Evolutionary conservation across 129 eudicot species (phyloP), one percentile per base, ranked within the genome.

Genomic region (Artemisia argyi): DNA sequence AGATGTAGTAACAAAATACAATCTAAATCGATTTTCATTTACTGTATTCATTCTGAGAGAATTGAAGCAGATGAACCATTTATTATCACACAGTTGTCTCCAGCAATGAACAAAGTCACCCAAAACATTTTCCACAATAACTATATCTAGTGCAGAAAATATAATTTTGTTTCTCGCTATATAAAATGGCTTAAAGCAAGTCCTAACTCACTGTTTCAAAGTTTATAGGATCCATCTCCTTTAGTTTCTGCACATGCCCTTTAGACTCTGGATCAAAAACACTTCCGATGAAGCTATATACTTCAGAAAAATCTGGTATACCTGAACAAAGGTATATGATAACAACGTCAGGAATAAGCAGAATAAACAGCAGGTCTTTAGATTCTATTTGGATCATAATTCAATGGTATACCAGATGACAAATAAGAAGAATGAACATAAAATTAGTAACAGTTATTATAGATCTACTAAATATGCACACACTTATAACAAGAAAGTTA

Each of bases 211-310:
- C 99, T 3, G 99, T 94, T 76, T 94, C 99, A 76, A 94, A 94
- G 76, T 90, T 94, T 68, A 94, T 94, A 30, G 99, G 99, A 83
- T 94, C 99, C 99, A 94, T 94, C 76, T 94, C 97, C 87, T 94
- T 94, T 32, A 94, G 88, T 81, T 94, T 94, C 83, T 84, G 91
- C 79, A 87, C 91, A 79, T 94, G 97, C 70, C 86, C 96, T 49
- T 78, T 81, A 26, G 85, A 79, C 51, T 86, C 93, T 46, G 99
- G 97, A 83, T 94, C 99, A 61, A 94, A 94, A 77, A 94, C 96
- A 74, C 97, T 90, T 79, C 99, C 99, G 74, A 94, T 94, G 76
- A 90, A 94, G 96, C 91, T 82, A 76, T 94, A 94, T 39, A 94
- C 97, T 85, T 94, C 99, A 28, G 96, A 83, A 75, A 94, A 94